phyloP scores from a whole-genome alignment of 495 filamentous ascomycete species.

The Trichocladium uniseriatum region DNA sequence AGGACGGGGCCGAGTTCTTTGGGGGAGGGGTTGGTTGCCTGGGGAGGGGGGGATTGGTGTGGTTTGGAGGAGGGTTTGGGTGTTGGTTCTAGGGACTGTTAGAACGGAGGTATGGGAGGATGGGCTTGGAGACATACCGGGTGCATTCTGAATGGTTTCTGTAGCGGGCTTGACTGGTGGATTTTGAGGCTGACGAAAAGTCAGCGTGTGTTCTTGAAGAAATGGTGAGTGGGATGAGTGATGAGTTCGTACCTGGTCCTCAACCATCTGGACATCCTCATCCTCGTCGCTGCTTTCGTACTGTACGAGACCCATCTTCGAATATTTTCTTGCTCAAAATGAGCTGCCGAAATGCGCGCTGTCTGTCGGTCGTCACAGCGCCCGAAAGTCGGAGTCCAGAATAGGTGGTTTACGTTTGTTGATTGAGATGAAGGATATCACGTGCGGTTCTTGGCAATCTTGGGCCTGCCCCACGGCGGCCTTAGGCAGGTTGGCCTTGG shows the following conservation, averaged over 20 bases:
- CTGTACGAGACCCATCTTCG: constrained; percentile 53
- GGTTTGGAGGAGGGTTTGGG: not conserved
- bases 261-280: constrained; percentile 32
- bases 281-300: constrained; percentile 79
- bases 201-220: constrained; percentile 2
- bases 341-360: no score
- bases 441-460: constrained; percentile 12
- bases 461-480: not conserved
- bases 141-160: not conserved
- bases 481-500: constrained; percentile 7
- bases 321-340: no score
- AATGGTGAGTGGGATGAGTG: not conserved
- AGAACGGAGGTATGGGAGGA: not conserved
- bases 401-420: not conserved
- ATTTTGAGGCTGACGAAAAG: constrained; percentile 4
- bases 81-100: not conserved
- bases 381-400: not conserved
- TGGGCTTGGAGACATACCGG: not conserved
- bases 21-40: not conserved
- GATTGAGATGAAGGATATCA: constrained; percentile 24
- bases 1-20: constrained; percentile 28
- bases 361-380: no score
- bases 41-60: not conserved
- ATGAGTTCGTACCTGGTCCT: constrained; percentile 1
- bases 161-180: not conserved